Evolutionary conservation across 169 alveolate species (phyloP).

Genomic region (Plasmodium reichenowi): DNA sequence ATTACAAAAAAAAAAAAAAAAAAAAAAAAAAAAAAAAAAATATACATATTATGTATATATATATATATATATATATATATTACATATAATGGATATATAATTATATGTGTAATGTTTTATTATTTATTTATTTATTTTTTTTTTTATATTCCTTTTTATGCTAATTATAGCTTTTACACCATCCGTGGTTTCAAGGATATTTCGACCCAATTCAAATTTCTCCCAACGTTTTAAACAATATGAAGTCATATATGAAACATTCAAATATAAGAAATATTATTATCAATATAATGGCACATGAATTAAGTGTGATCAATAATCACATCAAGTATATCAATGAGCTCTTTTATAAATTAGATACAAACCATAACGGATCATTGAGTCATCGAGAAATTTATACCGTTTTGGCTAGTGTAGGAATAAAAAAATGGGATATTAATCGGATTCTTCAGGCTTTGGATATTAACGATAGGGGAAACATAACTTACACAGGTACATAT

Average conservation of each 20-base stretch:
- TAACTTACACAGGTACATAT: conserved; percentile 54
- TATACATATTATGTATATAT: background rate
- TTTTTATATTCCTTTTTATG: conserved; percentile 6
- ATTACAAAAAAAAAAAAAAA: background rate
- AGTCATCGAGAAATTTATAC: conserved; percentile 70
- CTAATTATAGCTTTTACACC: conserved; percentile 45
- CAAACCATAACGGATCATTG: conserved; percentile 69
- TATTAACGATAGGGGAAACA: conserved; percentile 55
- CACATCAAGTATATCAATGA: conserved; percentile 59
- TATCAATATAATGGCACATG: conserved; percentile 75
- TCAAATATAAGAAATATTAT: conserved; percentile 71
- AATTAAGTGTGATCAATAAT: conserved; percentile 60
- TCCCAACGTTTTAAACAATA: conserved; percentile 51
- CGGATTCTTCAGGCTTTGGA: conserved; percentile 71
- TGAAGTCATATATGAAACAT: conserved; percentile 72
- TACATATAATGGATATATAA: background rate
- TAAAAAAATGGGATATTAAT: conserved; percentile 75
- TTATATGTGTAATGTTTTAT: background rate
- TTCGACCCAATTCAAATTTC: conserved; percentile 56
- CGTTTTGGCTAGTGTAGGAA: conserved; percentile 64
- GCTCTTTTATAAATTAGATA: conserved; percentile 59
- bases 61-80: conserved; percentile 3
- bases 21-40: background rate
- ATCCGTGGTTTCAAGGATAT: conserved; percentile 76
- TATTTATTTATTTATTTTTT: background rate